Evolutionary conservation across 108 stramenopile species (phyloP), one percentile per base, ranked within the genome.

Genomic region (Skeletonema potamos): DNA sequence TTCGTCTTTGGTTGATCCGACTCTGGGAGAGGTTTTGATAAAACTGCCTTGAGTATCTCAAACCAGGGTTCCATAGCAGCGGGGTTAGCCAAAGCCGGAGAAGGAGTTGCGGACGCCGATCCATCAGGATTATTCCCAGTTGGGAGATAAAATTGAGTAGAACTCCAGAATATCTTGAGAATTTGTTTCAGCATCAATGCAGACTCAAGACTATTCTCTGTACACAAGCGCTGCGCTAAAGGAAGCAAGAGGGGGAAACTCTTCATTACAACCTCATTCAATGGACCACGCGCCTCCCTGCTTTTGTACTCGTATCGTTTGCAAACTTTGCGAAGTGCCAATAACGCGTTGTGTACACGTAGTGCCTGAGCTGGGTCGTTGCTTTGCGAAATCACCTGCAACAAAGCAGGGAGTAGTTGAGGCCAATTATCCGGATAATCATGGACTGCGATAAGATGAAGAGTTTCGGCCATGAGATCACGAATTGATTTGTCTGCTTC

Each of bases 271-370:
- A 97, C 92, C 37, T 94, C 93, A 57, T 94, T 89, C 33, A 98
- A 85, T 0, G 96, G 96, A 17, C 89, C 96, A 27, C 98, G 83
- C 29, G 84, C 84, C 18, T 97, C 98, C 59, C 86, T 86, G 64
- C 85, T 76, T 85, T 97, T 98, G 92, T 95, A 98, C 81, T 98
- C 98, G 77, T 95, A 98, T 39, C 98, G 86, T 73, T 98, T 98
- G 84, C 92, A 96, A 12, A 98, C 87, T 82, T 96, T 96, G 22
- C 98, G 90, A 54, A 98, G 74, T 4, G 97, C 96, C 60, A 97
- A 62, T 48, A 98, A 85, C 22, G 97, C 90, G 62, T 97, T 97
- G 86, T 97, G 94, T 10, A 97, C 96, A 12, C 84, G 85, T 12
- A 91, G 71, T 54, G 77, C 79, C 71, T 94, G 84, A 11, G 78